Conservation (phyloP, 805 yeast species). For the Torulaspora microellipsoides region DNA sequence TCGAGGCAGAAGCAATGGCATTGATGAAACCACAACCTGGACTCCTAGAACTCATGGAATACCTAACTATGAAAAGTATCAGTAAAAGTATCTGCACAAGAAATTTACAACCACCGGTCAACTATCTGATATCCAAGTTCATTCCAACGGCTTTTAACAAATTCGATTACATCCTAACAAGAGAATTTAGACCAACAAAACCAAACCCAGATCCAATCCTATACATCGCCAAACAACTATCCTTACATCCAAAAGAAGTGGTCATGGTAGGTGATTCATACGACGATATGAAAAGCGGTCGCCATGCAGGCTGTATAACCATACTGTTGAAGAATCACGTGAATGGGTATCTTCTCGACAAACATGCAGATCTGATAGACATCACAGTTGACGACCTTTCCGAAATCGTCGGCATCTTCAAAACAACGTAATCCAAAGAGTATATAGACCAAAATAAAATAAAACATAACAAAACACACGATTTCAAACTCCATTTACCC, state of each 20-base stretch:
- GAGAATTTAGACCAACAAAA: conserved; percentile 64
- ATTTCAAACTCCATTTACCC: no score
- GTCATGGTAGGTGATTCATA: conserved; percentile 72
- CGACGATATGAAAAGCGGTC: conserved; percentile 65
- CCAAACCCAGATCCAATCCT: conserved; percentile 62
- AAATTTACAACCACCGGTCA: conserved; percentile 51
- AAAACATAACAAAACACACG: no score
- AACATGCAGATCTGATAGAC: conserved; percentile 30
- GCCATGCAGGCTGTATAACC: conserved; percentile 57
- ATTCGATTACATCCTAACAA: conserved; percentile 53
- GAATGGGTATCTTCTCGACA: conserved; percentile 42
- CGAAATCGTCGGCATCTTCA: conserved; percentile 8
- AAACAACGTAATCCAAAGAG: no score
- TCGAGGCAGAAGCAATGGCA: conserved; percentile 61
- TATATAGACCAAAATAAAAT: no score
- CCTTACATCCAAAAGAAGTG: conserved; percentile 41
- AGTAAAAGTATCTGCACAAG: conserved; percentile 60
- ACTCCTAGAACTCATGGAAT: conserved; percentile 39
- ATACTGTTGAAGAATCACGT: conserved; percentile 49
- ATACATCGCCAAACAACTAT: conserved; percentile 51
- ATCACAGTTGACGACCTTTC: conserved; percentile 15
- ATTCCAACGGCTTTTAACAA: conserved; percentile 36
- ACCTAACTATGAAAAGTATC: conserved; percentile 30
- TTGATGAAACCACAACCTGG: conserved; percentile 52
- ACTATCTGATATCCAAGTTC: conserved; percentile 44